A percentile compares a stretch with the other conserved stretches of the same genome.
These are phyloP conservation scores for Fusarium coffeatum DNA, from an alignment of 2,329 filamentous ascomycete species.

Conservation along the genomic window DNA sequence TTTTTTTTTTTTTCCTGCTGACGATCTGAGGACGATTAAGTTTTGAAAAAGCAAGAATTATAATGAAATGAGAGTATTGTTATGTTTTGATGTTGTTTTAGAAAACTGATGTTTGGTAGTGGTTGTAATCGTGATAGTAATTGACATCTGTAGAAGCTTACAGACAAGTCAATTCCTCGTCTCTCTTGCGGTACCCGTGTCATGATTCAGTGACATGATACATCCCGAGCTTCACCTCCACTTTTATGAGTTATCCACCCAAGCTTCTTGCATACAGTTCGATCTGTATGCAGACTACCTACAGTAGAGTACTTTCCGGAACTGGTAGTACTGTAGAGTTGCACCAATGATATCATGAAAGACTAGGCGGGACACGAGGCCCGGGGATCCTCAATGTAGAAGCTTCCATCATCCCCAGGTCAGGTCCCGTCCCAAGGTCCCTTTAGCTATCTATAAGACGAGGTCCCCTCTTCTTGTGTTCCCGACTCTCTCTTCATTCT, in stretches of 20 bases:
- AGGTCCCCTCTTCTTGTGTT: conserved; percentile 26
- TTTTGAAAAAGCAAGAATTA: not conserved
- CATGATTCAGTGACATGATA: conserved; percentile 13
- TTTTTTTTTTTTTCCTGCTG: too few species aligned
- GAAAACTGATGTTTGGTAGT: not conserved
- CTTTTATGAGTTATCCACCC: not conserved
- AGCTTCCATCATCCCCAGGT: conserved; percentile 14
- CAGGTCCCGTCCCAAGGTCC: not conserved
- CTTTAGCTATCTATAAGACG: conserved; percentile 46
- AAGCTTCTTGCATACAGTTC: conserved; percentile 12
- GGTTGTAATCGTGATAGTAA: not conserved
- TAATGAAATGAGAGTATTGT: not conserved
- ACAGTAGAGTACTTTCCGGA: conserved; percentile 14
- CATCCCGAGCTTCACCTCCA: conserved; percentile 20
- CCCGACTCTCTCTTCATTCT: not conserved
- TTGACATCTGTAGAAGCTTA: not conserved
- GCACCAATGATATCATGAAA: conserved; percentile 36
- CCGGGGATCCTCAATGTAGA: conserved; percentile 12
- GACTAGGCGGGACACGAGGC: not conserved
- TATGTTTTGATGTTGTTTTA: not conserved
- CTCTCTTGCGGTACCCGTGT: not conserved
- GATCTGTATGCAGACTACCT: conserved; percentile 5
- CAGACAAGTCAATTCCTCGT: not conserved
- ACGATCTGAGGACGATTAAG: not conserved
- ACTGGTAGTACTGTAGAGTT: conserved; percentile 11